Conservation (phyloP, 1,284 basidiomycete genomes). For the Marasmius sp. region DNA sequence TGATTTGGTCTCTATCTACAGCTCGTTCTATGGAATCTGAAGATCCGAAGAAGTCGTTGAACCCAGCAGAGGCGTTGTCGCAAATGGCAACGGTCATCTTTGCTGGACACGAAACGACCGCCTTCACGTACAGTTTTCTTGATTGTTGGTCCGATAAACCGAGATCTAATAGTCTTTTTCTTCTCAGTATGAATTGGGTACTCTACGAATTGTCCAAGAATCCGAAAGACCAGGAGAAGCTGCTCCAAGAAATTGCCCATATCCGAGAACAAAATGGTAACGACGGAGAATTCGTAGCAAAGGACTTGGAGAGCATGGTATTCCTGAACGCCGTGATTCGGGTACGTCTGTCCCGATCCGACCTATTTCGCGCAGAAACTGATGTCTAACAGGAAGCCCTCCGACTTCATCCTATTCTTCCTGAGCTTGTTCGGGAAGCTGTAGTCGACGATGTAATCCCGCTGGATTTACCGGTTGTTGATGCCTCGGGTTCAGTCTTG, state of each 20-base stretch:
- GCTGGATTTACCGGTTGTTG: conserved; percentile 12
- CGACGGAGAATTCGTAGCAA: neutral
- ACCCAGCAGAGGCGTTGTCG: neutral
- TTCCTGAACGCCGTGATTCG: neutral
- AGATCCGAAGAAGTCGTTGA: neutral
- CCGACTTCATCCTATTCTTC: conserved; percentile 9
- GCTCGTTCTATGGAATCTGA: neutral
- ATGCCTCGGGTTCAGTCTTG: conserved; percentile 12
- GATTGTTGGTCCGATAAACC: neutral
- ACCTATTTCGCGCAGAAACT: neutral
- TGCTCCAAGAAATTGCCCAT: neutral
- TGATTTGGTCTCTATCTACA: neutral
- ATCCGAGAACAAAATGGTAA: neutral
- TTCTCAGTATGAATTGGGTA: neutral
- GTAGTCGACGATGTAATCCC: conserved; percentile 21
- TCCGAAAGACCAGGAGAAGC: neutral
- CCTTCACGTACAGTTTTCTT: neutral
- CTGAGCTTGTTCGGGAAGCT: conserved; percentile 10
- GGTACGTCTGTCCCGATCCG: neutral
- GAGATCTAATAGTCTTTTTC: neutral
- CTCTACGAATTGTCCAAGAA: neutral
- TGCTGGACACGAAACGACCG: neutral
- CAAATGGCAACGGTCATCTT: neutral
- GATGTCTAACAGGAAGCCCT: neutral
- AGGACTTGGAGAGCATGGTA: neutral